Percentiles rank a stretch among this genome's conserved stretches.
These are phyloP conservation scores for Boletales sp. DNA, from an alignment of 768 basidiomycete genomes.

Conservation along the genomic window DNA sequence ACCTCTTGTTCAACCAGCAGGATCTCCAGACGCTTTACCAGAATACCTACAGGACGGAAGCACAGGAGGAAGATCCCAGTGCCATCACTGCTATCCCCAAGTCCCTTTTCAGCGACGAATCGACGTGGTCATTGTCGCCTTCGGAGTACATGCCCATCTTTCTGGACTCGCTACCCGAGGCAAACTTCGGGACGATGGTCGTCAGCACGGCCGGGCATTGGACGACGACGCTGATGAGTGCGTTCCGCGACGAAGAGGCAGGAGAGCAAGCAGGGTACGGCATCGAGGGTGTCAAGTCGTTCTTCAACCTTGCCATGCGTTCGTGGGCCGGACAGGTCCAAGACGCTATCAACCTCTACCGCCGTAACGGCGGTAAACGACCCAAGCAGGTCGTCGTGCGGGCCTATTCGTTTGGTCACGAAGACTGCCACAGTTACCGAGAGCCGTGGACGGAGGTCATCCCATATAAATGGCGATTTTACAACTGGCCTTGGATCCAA, in stretches of 20 bases:
- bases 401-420: slow-evolving; percentile 63
- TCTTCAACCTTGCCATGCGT: slow-evolving; percentile 57
- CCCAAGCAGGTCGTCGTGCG: slow-evolving; percentile 50
- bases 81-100: slow-evolving; percentile 24
- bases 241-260: slow-evolving; percentile 32
- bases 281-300: slow-evolving; percentile 49
- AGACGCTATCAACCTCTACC: slow-evolving; percentile 36
- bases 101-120: slow-evolving; percentile 53
- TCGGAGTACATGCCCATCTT: slow-evolving; percentile 52
- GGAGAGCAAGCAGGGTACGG: slow-evolving; percentile 40
- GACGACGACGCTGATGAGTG: slow-evolving; percentile 55
- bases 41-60: slow-evolving; percentile 16
- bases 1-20: slow-evolving; percentile 48
- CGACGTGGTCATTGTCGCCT: slow-evolving; percentile 50
- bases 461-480: slow-evolving; percentile 48
- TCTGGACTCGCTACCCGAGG: slow-evolving; percentile 40
- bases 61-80: slow-evolving; percentile 9
- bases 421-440: slow-evolving; percentile 51
- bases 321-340: slow-evolving; percentile 55
- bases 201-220: slow-evolving; percentile 68
- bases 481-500: slow-evolving; percentile 63
- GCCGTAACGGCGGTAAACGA: slow-evolving; percentile 21
- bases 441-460: slow-evolving; percentile 45
- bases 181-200: slow-evolving; percentile 58
- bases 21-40: slow-evolving; percentile 48